Conservation (phyloP, 2,329 filamentous ascomycete species). For the Epichloe hybrida region DNA sequence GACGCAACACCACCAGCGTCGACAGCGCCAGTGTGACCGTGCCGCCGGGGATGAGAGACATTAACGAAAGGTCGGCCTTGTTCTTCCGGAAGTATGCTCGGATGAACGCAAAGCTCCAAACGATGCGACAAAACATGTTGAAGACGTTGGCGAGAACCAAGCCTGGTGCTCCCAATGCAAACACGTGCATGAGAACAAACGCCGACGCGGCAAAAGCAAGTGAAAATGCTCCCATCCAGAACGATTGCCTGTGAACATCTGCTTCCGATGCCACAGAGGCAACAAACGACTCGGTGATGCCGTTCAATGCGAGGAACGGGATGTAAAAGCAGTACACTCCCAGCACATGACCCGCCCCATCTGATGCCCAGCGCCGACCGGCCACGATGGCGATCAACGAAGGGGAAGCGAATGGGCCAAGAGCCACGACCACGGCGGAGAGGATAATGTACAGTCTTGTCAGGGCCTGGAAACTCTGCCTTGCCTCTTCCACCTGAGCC, state of each 20-base stretch:
- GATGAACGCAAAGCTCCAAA: constrained; percentile 70
- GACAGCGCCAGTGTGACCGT: constrained; percentile 15
- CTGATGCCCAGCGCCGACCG: constrained; percentile 60
- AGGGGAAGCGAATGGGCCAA: constrained; percentile 66
- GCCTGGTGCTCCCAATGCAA: constrained; percentile 60
- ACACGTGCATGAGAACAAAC: constrained; percentile 57
- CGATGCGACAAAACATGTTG: constrained; percentile 77
- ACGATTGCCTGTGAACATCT: constrained; percentile 63
- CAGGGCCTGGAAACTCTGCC: constrained; percentile 45
- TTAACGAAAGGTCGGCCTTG: constrained; percentile 19
- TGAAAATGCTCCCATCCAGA: constrained; percentile 78
- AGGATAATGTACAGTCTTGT: constrained; percentile 63
- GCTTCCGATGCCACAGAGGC: constrained; percentile 66
- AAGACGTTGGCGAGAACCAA: constrained; percentile 77
- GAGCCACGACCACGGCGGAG: constrained; percentile 49
- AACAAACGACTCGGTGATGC: constrained; percentile 84
- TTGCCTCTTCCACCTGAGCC: constrained; percentile 26
- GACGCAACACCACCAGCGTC: constrained; percentile 14
- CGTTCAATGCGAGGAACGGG: constrained; percentile 82
- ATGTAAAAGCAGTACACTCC: constrained; percentile 84
- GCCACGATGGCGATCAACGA: constrained; percentile 62
- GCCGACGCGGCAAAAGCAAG: constrained; percentile 60
- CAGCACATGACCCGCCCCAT: constrained; percentile 61
- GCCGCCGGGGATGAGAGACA: constrained; percentile 15
- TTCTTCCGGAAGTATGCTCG: constrained; percentile 42